phyloP scores from a whole-genome alignment of 2,329 filamentous ascomycete species.

The Cladosporium phlei region DNA sequence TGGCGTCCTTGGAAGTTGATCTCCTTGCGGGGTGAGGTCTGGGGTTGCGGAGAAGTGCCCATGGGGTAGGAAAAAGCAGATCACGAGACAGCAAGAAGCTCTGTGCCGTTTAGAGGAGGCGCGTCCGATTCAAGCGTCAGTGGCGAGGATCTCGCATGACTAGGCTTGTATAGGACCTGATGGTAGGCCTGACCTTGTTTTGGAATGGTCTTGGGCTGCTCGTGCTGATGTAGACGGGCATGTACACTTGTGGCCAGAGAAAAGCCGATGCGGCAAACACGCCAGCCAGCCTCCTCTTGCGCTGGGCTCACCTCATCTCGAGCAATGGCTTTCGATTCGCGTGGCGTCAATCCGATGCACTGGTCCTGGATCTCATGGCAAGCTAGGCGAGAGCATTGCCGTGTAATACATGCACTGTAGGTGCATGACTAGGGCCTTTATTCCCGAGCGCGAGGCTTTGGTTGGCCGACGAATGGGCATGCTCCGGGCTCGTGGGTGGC shows the following conservation, averaged over 20 bases:
- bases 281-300: background rate
- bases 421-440: slow-evolving; percentile 1
- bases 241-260: too few species aligned
- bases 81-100: too few species aligned
- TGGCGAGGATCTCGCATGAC: too few species aligned
- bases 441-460: slow-evolving; percentile 6
- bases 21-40: slow-evolving; percentile 8
- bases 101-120: background rate
- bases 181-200: too few species aligned
- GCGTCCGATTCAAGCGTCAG: background rate
- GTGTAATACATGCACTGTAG: too few species aligned
- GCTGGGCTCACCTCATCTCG: too few species aligned
- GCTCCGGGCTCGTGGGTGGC: slow-evolving; percentile 4
- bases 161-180: too few species aligned
- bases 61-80: background rate
- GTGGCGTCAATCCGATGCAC: background rate
- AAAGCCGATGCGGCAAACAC: too few species aligned
- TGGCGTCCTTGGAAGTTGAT: slow-evolving; percentile 1
- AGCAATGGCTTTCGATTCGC: background rate
- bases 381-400: slow-evolving; percentile 1
- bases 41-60: slow-evolving; percentile 8
- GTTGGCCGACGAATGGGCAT: slow-evolving; percentile 1
- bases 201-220: too few species aligned
- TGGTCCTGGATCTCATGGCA: background rate
- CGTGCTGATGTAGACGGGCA: too few species aligned